Evolutionary conservation across 2,329 filamentous ascomycete species (phyloP).

Genomic region (Hypoxylon sp.): DNA sequence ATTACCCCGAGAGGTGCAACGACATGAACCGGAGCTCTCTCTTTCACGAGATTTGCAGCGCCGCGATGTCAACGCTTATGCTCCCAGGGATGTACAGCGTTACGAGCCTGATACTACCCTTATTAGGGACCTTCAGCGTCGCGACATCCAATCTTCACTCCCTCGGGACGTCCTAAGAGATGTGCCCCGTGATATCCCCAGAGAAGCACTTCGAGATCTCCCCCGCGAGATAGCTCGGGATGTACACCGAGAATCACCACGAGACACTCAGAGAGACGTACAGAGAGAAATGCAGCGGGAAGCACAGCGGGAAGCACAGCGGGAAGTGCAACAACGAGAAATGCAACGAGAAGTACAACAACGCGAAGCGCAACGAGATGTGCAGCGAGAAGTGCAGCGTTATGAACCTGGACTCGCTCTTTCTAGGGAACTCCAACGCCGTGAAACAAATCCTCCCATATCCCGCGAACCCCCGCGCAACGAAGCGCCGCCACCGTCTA

Average conservation of each 20-base stretch:
- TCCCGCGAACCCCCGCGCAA: constrained; percentile 56
- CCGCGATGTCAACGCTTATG: constrained; percentile 5
- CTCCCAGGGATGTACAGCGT: constrained; percentile 9
- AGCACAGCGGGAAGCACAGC: constrained; percentile 11
- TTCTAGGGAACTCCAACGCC: constrained; percentile 17
- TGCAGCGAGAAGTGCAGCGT: constrained; percentile 14
- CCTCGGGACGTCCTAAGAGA: too few relatives aligned
- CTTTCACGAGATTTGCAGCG: constrained; percentile 23
- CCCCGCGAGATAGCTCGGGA: too few relatives aligned
- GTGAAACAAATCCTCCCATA: background rate
- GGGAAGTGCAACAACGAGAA: constrained; percentile 13
- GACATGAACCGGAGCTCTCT: constrained; percentile 22
- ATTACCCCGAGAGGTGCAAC: background rate
- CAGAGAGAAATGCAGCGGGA: constrained; percentile 12
- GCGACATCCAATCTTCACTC: too few relatives aligned
- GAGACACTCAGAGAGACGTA: too few relatives aligned
- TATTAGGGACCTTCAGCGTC: constrained; percentile 1
- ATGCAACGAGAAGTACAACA: constrained; percentile 17
- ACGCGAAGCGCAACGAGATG: constrained; percentile 20
- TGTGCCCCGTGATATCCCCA: too few relatives aligned
- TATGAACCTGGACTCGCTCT: constrained; percentile 17
- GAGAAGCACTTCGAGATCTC: too few relatives aligned
- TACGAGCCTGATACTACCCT: too few relatives aligned
- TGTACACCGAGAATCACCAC: too few relatives aligned
- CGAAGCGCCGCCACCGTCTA: constrained; percentile 55